phyloP scores from a whole-genome alignment of 371 early-diverging fungal species.

The Apophysomyces sp. region DNA sequence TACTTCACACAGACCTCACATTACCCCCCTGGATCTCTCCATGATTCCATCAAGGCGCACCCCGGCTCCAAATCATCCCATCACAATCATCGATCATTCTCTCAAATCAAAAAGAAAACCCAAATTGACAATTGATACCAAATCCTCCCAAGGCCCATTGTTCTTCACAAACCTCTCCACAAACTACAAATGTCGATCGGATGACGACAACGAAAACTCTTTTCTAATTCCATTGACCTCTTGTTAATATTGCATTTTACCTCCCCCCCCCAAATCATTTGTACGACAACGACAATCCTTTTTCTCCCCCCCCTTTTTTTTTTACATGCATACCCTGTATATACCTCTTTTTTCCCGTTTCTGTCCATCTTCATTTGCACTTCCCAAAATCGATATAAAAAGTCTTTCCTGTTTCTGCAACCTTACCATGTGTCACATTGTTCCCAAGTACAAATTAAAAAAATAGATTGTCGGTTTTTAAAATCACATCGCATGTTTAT shows the following conservation, averaged over 20 bases:
- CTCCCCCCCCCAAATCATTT: not conserved
- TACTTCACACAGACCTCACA: slow-evolving; percentile 8
- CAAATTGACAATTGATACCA: slow-evolving; percentile 30
- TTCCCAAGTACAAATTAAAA: no score
- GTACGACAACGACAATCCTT: not conserved
- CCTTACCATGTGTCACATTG: no score
- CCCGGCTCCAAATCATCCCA: slow-evolving; percentile 6
- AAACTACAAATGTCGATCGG: slow-evolving; percentile 23
- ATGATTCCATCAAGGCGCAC: slow-evolving; percentile 25
- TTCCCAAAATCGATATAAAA: no score
- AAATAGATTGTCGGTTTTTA: no score
- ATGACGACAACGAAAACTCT: slow-evolving; percentile 22
- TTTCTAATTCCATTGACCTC: slow-evolving; percentile 19
- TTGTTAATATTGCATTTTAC: slow-evolving; percentile 1
- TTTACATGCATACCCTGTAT: not conserved
- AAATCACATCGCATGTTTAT: no score
- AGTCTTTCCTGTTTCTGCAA: no score
- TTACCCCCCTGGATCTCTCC: slow-evolving; percentile 28
- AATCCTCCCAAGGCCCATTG: slow-evolving; percentile 17
- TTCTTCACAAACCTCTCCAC: slow-evolving; percentile 34
- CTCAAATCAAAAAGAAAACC: slow-evolving; percentile 4
- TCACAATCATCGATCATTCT: not conserved
- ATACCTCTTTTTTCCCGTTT: no score
- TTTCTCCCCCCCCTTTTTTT: not conserved
- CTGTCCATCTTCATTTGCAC: no score